phyloP scores from a whole-genome alignment of 106 monocot species.

The Dendrobium catenatum region DNA sequence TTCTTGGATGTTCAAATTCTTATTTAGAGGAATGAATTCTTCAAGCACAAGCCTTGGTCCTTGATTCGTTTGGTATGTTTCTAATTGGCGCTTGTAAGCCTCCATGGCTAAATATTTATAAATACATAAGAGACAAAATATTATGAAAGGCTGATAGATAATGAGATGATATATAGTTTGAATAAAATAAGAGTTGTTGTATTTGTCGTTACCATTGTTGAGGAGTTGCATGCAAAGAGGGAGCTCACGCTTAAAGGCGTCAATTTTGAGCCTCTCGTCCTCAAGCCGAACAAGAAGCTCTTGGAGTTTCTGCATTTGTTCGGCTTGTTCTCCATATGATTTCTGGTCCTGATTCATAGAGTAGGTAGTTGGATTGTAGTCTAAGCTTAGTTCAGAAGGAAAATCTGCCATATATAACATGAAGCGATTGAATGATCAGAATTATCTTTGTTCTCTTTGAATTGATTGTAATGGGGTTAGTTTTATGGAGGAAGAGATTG shows the following conservation, averaged over 20 bases:
- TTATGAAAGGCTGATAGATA: too few relatives aligned
- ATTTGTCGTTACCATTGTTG: conserved; percentile 49
- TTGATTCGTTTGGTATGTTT: conserved; percentile 23
- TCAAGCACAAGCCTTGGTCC: conserved; percentile 43
- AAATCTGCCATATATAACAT: conserved; percentile 36
- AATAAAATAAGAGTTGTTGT: background rate
- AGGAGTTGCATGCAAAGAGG: conserved; percentile 96
- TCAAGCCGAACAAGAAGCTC: conserved; percentile 78
- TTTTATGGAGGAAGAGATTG: too few relatives aligned
- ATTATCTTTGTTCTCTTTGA: background rate
- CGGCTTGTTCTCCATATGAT: background rate
- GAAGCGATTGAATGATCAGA: background rate
- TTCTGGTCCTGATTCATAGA: conserved; percentile 16
- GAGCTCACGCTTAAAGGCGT: conserved; percentile 90
- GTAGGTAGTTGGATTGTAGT: conserved; percentile 48
- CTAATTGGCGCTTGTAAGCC: conserved; percentile 57
- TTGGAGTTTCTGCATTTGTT: conserved; percentile 36
- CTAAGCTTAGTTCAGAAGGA: conserved; percentile 58
- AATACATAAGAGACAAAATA: too few relatives aligned
- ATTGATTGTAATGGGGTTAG: background rate
- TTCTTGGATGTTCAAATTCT: conserved; percentile 31
- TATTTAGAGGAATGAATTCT: conserved; percentile 68
- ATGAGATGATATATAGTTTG: too few relatives aligned
- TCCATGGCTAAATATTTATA: conserved; percentile 42
- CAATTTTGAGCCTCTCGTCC: conserved; percentile 81